Conservation (phyloP, 257 asterid genomes). For the Nicotiana knightiana region DNA sequence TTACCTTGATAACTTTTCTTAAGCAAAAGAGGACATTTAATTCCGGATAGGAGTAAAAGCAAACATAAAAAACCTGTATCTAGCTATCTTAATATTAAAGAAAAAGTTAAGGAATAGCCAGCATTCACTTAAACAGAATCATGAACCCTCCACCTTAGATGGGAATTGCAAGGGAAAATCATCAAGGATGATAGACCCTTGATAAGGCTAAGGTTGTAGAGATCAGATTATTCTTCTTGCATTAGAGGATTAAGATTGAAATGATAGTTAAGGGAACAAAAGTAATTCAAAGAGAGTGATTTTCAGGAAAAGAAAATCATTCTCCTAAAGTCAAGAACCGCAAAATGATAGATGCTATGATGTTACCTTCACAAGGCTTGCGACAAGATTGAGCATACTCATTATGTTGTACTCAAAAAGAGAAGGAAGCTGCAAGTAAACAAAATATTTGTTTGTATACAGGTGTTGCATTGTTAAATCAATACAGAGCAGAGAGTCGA, state of each 20-base stretch:
- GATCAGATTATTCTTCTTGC: neutral
- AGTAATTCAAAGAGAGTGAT: neutral
- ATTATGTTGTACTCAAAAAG: constrained; percentile 68
- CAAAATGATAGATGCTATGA: neutral
- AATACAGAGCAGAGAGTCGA: neutral
- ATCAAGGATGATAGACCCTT: neutral
- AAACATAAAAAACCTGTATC: neutral
- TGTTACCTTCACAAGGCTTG: constrained; percentile 66
- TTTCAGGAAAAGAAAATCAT: neutral
- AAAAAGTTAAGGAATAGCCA: neutral
- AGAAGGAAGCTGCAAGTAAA: constrained; percentile 61
- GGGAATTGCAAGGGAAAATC: neutral
- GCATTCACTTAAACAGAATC: neutral
- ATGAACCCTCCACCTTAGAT: neutral
- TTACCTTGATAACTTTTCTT: neutral
- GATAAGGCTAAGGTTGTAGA: neutral
- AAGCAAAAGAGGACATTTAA: neutral
- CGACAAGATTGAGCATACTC: constrained; percentile 87
- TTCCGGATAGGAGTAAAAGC: neutral
- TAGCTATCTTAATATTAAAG: neutral
- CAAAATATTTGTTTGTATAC: neutral
- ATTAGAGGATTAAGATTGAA: neutral
- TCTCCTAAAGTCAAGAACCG: neutral
- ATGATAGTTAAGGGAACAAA: neutral
- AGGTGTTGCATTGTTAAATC: neutral